Conservation (phyloP, 306 rosid genomes). For the Quercus robur region DNA sequence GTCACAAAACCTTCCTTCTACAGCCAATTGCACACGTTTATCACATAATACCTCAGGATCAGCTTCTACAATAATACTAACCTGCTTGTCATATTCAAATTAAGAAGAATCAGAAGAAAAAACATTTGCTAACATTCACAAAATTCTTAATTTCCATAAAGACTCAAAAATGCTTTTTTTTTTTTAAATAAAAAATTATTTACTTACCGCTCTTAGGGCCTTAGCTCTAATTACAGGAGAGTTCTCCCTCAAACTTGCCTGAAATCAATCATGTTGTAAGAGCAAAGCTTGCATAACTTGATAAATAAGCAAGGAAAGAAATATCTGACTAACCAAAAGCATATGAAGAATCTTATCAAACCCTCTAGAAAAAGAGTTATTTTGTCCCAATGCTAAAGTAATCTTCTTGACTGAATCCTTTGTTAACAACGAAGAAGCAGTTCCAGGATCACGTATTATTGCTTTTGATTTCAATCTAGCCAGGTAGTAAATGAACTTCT, state of each 20-base stretch:
- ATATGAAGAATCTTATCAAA: slow-evolving; percentile 84
- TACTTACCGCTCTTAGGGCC: slow-evolving; percentile 90
- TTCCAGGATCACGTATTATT: slow-evolving; percentile 77
- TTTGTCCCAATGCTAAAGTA: slow-evolving; percentile 78
- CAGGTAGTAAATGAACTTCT: slow-evolving; percentile 54
- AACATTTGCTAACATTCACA: not conserved
- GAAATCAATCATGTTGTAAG: slow-evolving; percentile 19
- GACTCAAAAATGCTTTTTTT: not conserved
- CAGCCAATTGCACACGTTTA: slow-evolving; percentile 76
- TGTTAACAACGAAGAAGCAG: slow-evolving; percentile 54
- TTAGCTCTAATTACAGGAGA: slow-evolving; percentile 91
- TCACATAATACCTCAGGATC: slow-evolving; percentile 97
- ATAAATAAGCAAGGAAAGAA: slow-evolving; percentile 20
- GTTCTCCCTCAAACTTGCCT: slow-evolving; percentile 88
- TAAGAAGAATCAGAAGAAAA: not conserved
- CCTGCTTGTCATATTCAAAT: slow-evolving; percentile 52
- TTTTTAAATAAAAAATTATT: not conserved
- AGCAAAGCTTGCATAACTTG: slow-evolving; percentile 14
- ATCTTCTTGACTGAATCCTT: slow-evolving; percentile 79
- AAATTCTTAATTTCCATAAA: slow-evolving; percentile 22
- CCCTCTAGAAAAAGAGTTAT: slow-evolving; percentile 90
- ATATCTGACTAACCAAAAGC: slow-evolving; percentile 77
- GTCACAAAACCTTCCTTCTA: slow-evolving; percentile 97
- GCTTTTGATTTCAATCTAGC: slow-evolving; percentile 86
- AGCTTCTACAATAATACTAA: slow-evolving; percentile 98